Percentiles rank a stretch among this genome's conserved stretches.
Conservation (phyloP, 768 basidiomycete genomes). For the Suillus placidus region DNA sequence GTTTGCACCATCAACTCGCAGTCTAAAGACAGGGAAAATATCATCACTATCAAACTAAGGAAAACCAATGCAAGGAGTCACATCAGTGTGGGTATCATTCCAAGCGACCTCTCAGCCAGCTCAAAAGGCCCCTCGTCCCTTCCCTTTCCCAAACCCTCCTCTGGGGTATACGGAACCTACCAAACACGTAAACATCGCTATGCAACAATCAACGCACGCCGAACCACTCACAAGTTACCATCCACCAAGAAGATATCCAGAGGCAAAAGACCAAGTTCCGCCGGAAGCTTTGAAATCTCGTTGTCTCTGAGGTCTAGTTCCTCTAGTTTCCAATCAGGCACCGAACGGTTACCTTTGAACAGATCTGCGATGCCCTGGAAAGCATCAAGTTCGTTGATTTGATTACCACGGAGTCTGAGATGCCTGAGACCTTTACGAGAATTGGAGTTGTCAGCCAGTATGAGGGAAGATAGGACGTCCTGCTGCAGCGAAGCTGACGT, state of each 20-base stretch:
- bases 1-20: neutral
- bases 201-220: neutral
- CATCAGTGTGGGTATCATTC: slow-evolving; percentile 41
- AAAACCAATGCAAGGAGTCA: neutral
- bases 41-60: neutral
- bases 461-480: slow-evolving; percentile 50
- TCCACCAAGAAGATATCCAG: slow-evolving; percentile 84
- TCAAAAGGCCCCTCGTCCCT: slow-evolving; percentile 79
- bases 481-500: slow-evolving; percentile 54
- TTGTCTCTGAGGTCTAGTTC: slow-evolving; percentile 85
- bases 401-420: slow-evolving; percentile 71
- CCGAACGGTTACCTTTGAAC: slow-evolving; percentile 66
- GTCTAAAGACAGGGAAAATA: neutral
- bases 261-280: slow-evolving; percentile 73
- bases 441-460: slow-evolving; percentile 42
- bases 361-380: slow-evolving; percentile 61
- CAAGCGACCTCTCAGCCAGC: slow-evolving; percentile 76
- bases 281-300: slow-evolving; percentile 67
- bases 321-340: slow-evolving; percentile 74
- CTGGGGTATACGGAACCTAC: slow-evolving; percentile 79
- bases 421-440: slow-evolving; percentile 45
- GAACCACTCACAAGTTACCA: slow-evolving; percentile 70
- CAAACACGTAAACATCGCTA: slow-evolving; percentile 3
- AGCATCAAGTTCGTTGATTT: slow-evolving; percentile 60
- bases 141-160: slow-evolving; percentile 86